Base-by-base conservation (phyloP, 2,329 filamentous ascomycete species). In the Fusarium sp. region DNA sequence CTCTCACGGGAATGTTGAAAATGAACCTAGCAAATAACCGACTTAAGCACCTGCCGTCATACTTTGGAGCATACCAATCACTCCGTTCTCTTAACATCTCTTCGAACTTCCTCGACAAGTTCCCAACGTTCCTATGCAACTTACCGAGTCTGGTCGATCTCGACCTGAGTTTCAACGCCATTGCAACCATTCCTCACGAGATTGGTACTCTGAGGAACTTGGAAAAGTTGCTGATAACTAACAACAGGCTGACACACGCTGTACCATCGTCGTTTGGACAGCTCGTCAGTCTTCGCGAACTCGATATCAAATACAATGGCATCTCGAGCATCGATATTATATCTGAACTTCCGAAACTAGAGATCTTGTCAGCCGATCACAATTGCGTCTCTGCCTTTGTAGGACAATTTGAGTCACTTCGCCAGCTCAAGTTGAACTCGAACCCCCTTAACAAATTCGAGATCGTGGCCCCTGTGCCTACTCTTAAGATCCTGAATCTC, bases 371-470 rank as follows among this genome's bases (percentile, higher is more conserved):
- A 62, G 92, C 95, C 36, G 95, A 97, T 45, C 95, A 99, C 84
- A 99, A 99, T 78, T 88, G 89, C 48, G 92, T 99, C 48, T 97
- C 95, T 0, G 91, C 92, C 49, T 98, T 98, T 75, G 90, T 92
- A 67, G 95, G 95, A 40, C 90, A 89, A n/a, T 99, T 99, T 75
- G 87, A 92, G 45, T 92, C 91, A 69, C 88, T 99, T 22, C 90
- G 94, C 58, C 91, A 92, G 39, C 84, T 99, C 57, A 93, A 95
- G 75, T 85, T 99, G 67, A 97, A 99, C 78, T 95, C 96, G 65
- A 98, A 97, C 76, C 96, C 96, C 1, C 89, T 99, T 66, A 98
- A 96, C 17, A 93, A 94, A 66, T 99, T 99, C 71, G 93, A 97
- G 72, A 88, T 99, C 42, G 88, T 87, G 48, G 85, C 88, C 34